A percentile compares a stretch with the other conserved stretches of the same genome.
phyloP scores from a whole-genome alignment of 2,329 filamentous ascomycete genomes.

The Alternaria angustiovoidea region DNA sequence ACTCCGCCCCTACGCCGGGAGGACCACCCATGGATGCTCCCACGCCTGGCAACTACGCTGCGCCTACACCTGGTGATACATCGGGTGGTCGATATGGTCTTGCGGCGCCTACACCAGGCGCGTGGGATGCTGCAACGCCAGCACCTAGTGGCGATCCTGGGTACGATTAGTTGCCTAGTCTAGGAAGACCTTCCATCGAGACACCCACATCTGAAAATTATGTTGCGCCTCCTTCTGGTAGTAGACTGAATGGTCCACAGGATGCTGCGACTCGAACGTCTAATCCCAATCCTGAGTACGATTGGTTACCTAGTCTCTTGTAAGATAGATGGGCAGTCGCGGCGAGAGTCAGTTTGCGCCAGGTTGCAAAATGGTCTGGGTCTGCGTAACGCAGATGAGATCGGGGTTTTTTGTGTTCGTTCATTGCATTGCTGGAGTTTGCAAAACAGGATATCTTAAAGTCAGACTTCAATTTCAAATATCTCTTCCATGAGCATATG shows the following conservation, averaged over 20 bases:
- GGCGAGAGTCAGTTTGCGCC: not conserved
- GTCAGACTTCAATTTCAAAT: not conserved
- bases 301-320: constrained; percentile 12
- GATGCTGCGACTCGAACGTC: constrained; percentile 58
- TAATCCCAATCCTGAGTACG: constrained; percentile 34
- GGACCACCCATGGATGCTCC: constrained; percentile 50
- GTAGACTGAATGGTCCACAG: constrained; percentile 35
- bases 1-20: constrained; percentile 49
- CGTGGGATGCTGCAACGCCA: constrained; percentile 61
- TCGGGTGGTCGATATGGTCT: constrained; percentile 42
- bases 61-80: constrained; percentile 49
- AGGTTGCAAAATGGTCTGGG: not conserved
- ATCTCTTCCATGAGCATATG: not conserved
- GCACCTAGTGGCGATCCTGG: constrained; percentile 38
- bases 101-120: constrained; percentile 67
- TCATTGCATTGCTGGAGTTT: constrained; percentile 29
- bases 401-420: not conserved
- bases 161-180: constrained; percentile 27
- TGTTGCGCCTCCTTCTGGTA: constrained; percentile 49
- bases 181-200: constrained; percentile 45
- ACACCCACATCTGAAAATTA: constrained; percentile 52
- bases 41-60: constrained; percentile 51
- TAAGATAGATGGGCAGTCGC: constrained; percentile 7
- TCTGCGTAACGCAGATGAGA: constrained; percentile 1
- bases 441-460: constrained; percentile 15